Percentiles rank a stretch among this genome's conserved stretches.
Conservation (phyloP, 2,329 filamentous ascomycete species). For the Monosporascus sp. region DNA sequence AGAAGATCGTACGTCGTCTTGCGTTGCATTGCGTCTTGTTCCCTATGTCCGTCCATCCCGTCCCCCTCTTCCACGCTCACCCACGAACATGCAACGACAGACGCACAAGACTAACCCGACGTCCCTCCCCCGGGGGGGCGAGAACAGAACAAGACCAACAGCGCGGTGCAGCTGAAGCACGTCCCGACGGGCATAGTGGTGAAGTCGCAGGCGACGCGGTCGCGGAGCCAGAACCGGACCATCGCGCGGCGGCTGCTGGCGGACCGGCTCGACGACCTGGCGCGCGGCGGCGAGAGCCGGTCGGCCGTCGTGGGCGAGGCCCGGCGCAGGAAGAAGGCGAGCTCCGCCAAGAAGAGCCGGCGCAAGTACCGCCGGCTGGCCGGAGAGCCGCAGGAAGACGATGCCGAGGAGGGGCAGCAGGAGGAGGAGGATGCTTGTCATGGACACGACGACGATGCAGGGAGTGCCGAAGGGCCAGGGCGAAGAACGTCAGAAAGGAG, state of each 20-base stretch:
- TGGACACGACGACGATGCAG: background rate
- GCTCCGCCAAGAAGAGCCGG: slow-evolving; percentile 73
- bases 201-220: slow-evolving; percentile 89
- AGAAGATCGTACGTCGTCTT: slow-evolving; percentile 69
- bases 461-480: background rate
- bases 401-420: slow-evolving; percentile 16
- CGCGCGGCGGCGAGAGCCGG: slow-evolving; percentile 66
- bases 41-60: background rate
- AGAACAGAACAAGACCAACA: slow-evolving; percentile 85
- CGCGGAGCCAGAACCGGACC: slow-evolving; percentile 79
- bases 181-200: slow-evolving; percentile 85
- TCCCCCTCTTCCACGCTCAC: slow-evolving; percentile 1
- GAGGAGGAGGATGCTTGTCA: background rate
- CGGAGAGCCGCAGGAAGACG: slow-evolving; percentile 35
- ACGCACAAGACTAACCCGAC: background rate
- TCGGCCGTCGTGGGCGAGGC: slow-evolving; percentile 57
- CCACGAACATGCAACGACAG: slow-evolving; percentile 3
- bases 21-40: background rate
- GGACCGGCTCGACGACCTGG: slow-evolving; percentile 65
- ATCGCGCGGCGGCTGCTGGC: slow-evolving; percentile 75
- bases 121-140: background rate
- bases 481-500: background rate
- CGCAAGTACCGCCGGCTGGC: slow-evolving; percentile 68
- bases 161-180: slow-evolving; percentile 89
- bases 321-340: slow-evolving; percentile 66